phyloP scores from a whole-genome alignment of 2,329 filamentous ascomycete species.

The Arthrobotrys musiformis region DNA sequence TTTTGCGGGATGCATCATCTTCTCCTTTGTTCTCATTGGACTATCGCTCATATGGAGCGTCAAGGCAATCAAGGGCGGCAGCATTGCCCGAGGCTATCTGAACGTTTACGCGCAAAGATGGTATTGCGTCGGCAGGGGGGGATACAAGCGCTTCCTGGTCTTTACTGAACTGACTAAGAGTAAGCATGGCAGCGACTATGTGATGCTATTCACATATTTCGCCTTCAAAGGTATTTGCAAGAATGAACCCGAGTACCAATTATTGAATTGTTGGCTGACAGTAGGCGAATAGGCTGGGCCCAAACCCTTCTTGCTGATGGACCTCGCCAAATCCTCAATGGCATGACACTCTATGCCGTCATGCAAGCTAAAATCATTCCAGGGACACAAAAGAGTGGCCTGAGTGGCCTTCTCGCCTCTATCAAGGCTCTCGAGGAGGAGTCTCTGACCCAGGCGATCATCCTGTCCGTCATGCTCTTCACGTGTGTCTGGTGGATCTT shows the following conservation, averaged over 20 bases:
- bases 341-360: conserved; percentile 85
- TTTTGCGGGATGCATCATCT: conserved; percentile 89
- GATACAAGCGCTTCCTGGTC: conserved; percentile 90
- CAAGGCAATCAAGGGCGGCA: conserved; percentile 82
- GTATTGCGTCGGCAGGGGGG: conserved; percentile 80
- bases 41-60: conserved; percentile 84
- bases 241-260: conserved; percentile 26
- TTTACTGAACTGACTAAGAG: conserved; percentile 91
- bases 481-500: conserved; percentile 90
- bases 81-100: conserved; percentile 90
- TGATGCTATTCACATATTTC: conserved; percentile 92
- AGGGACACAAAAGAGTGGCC: conserved; percentile 66
- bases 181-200: conserved; percentile 88
- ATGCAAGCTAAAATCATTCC: conserved; percentile 80
- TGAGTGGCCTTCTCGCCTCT: conserved; percentile 53
- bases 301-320: conserved; percentile 90
- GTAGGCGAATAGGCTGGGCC: conserved; percentile 74
- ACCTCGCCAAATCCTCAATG: conserved; percentile 90
- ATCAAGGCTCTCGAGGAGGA: conserved; percentile 73
- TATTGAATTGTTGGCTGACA: no score
- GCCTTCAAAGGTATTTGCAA: conserved; percentile 74
- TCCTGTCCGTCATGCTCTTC: conserved; percentile 80
- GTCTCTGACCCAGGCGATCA: conserved; percentile 77
- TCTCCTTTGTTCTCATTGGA: conserved; percentile 82
- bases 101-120: conserved; percentile 86